Evolutionary conservation across 495 filamentous ascomycete genomes (phyloP), one percentile per base, ranked within the genome.

Genomic region (Rhizodiscina lignyota): DNA sequence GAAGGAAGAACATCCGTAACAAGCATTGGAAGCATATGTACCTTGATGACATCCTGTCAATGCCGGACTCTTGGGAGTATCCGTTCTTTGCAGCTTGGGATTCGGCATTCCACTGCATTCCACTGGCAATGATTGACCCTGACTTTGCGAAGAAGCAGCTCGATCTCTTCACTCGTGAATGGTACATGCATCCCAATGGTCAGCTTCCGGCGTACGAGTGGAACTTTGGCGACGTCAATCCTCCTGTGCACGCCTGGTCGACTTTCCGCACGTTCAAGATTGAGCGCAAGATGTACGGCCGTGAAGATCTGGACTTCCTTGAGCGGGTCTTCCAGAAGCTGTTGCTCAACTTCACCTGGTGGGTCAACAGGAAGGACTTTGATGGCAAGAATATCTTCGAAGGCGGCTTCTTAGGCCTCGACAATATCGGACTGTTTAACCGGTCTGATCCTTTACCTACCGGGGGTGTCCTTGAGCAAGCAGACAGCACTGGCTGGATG

Each of bases 181-280:
- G 87, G 87, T 96, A 96, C 63, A 94, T 93, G 79, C 87, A 96
- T 62, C 87, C 87, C 13, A 96, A 96, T 48, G 87, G 87, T 30
- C 87, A 96, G 56, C 62, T 94, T 32, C 78, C 82, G 18, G 70
- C 73, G 4, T 94, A 96, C 43, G 89, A 96, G 56, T 96, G 87
- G 87, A 94, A 96, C 52, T 96, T 94, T 62, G 74, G 85, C 34
- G 87, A 94, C 47, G 87, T 94, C 37, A 94, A 96, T 50, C 87
- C 87, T 5, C 87, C 87, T 0, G 87, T 96, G 5, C 87, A 94
- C 52, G 89, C 87, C 10, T 96, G 87, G 87, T 77, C 87, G 8
- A 78, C 80, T 0, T 96, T 96, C 67, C 66, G 87, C 13, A 80
- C 77, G 1, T 96, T 94, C 68, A 96, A 96, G 59, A 94, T 94